Percentiles rank a stretch among this genome's conserved stretches.
phyloP scores from a whole-genome alignment of 306 rosid species.

The Amphicarpaea edgeworthii region DNA sequence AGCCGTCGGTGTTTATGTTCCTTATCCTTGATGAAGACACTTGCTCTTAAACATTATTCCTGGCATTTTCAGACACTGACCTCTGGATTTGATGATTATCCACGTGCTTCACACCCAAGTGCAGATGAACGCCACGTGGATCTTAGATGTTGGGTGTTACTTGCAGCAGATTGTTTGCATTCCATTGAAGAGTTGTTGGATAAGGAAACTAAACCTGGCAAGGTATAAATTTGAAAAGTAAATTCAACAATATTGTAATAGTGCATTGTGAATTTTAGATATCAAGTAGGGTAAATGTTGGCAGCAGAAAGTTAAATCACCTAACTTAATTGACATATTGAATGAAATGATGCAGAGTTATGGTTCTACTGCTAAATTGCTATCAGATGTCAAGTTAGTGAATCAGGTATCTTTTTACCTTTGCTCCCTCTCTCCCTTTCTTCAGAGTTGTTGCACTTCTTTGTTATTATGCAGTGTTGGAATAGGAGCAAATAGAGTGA shows the following conservation, averaged over 20 bases:
- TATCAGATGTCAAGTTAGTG: conserved; percentile 77
- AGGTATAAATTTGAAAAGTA: conserved; percentile 53
- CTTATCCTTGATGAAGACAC: conserved; percentile 34
- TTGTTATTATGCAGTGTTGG: conserved; percentile 9
- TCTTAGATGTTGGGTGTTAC: conserved; percentile 95
- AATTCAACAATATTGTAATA: not conserved
- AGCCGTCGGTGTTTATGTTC: conserved; percentile 21
- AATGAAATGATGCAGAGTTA: conserved; percentile 71
- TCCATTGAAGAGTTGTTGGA: conserved; percentile 66
- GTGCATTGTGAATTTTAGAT: conserved; percentile 4
- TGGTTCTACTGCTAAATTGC: conserved; percentile 65
- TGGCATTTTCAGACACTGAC: conserved; percentile 73
- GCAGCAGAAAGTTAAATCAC: conserved; percentile 28
- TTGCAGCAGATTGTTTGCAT: conserved; percentile 85
- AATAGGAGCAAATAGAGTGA: conserved; percentile 16
- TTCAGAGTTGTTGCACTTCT: conserved; percentile 39
- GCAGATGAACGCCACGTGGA: conserved; percentile 90
- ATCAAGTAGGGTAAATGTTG: not conserved
- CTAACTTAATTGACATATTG: conserved; percentile 36
- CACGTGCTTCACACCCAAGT: conserved; percentile 95
- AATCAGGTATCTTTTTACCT: conserved; percentile 75
- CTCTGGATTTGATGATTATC: conserved; percentile 97
- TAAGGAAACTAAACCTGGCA: conserved; percentile 58
- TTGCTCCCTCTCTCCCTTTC: conserved; percentile 20
- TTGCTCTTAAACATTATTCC: conserved; percentile 39